phyloP scores from a whole-genome alignment of 2,329 filamentous ascomycete species.

The Aspergillus eucalypticola region DNA sequence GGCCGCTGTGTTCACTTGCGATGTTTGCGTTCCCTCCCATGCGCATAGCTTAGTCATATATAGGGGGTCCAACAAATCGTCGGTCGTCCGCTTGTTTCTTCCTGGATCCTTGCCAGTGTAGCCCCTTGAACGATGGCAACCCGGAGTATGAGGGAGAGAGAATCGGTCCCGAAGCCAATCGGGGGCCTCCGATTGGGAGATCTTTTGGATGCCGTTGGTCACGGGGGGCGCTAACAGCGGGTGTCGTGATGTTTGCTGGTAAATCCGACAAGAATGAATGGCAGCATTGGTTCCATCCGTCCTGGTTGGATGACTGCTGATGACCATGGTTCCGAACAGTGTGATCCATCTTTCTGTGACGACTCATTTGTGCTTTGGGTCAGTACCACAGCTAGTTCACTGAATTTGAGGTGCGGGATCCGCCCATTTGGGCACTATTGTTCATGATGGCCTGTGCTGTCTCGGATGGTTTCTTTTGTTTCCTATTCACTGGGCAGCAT shows the following conservation, averaged over 20 bases:
- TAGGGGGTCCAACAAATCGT: neutral
- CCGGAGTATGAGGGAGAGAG: neutral
- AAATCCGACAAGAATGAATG: neutral
- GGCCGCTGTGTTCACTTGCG: neutral
- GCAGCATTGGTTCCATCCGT: neutral
- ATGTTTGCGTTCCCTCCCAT: neutral
- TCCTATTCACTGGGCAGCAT: slow-evolving; percentile 13
- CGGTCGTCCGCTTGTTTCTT: neutral
- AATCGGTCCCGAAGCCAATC: neutral
- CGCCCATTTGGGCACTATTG: neutral
- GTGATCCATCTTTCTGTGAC: neutral
- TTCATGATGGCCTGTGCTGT: slow-evolving; percentile 5
- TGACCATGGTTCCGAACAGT: neutral
- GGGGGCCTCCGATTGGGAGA: neutral
- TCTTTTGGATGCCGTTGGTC: neutral
- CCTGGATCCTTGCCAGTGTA: neutral
- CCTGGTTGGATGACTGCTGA: neutral
- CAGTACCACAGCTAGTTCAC: neutral
- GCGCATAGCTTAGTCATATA: neutral
- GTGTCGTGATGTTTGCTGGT: neutral
- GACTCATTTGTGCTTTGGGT: neutral
- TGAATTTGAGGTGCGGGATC: neutral
- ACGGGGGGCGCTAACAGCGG: neutral
- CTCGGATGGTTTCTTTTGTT: slow-evolving; percentile 1
- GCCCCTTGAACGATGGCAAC: neutral